Conservation (phyloP, 2,329 filamentous ascomycete species). For the Phoma sp. region DNA sequence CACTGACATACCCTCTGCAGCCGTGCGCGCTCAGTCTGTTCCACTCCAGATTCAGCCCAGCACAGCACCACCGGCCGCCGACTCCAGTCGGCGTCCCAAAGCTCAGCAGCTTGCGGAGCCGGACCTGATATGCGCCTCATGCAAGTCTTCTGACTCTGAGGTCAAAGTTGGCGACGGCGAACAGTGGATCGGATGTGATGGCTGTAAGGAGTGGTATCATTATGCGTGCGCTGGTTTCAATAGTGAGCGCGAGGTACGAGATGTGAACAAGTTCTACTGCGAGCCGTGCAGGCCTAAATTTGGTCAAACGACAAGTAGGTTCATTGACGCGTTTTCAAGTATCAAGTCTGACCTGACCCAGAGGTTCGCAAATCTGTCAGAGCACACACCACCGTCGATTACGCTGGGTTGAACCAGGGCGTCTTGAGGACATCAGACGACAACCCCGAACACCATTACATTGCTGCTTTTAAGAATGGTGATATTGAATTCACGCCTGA, state of each 20-base stretch:
- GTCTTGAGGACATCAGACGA: conserved; percentile 69
- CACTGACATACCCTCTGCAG: conserved; percentile 5
- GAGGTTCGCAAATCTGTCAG: conserved; percentile 69
- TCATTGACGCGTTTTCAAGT: conserved; percentile 31
- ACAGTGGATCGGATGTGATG: conserved; percentile 72
- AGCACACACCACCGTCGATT: conserved; percentile 70
- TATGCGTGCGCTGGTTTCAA: conserved; percentile 71
- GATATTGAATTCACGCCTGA: conserved; percentile 66
- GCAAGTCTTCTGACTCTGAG: conserved; percentile 61
- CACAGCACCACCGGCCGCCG: conserved; percentile 18
- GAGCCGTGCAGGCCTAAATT: conserved; percentile 62
- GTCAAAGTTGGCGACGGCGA: conserved; percentile 60
- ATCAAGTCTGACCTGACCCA: conserved; percentile 37
- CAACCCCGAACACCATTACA: conserved; percentile 70
- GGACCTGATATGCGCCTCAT: conserved; percentile 61
- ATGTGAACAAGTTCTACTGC: conserved; percentile 73
- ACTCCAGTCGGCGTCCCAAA: conserved; percentile 14
- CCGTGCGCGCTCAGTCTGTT: conserved; percentile 39
- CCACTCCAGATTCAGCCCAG: conserved; percentile 32
- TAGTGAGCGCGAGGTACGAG: conserved; percentile 67
- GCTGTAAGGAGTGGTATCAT: conserved; percentile 72
- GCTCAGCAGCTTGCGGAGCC: conserved; percentile 38
- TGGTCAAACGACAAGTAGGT: conserved; percentile 66
- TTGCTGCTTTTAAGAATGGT: conserved; percentile 69
- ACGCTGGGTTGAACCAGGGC: conserved; percentile 70